Evolutionary conservation across 2,329 filamentous ascomycete genomes (phyloP), one percentile per base, ranked within the genome.

Genomic region (Nigrograna mackinnonii): DNA sequence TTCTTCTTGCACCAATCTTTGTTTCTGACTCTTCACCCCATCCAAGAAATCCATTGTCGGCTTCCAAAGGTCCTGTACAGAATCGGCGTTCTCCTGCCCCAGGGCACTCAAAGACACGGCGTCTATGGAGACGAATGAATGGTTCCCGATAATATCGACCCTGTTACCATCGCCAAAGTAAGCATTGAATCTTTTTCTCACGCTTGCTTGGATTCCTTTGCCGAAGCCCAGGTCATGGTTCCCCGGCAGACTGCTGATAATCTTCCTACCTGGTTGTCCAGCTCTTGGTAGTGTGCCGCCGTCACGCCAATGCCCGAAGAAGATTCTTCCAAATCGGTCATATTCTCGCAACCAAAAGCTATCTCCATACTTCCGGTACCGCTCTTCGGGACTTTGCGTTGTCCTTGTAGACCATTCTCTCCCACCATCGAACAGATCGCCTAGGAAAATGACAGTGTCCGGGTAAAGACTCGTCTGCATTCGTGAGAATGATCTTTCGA

Each of bases 221-320:
- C 89, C 92, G 61, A 97, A 96, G 0, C 94, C 94, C 30, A 97
- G 69, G 64, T 99, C 94, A 64, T 99, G 94, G 60, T 99, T 99
- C 2, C 94, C 94, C 0, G 94, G 94, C 43, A 99, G 64, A 60
- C 87, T 92, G 14, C 88, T 83, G 39, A 97, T 86, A 39, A 97
- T 74, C 70, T 87, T 91, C 43, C 88, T 80, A 4, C 87, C 85
- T 21, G 82, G 77, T 51, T 85, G 82, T 44, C 84, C 83, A 1
- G 76, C 67, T 0, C 78, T 74, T 0, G 84, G 75, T 5, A 71
- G 71, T 32, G 74, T 63, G 37, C 83, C 79, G 2, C 76, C 79
- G 41, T 80, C 65, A 28, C 80, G 79, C 80, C 83, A 90, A 22
- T 82, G 79, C 12, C 84, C 75, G 49, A 91, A 82, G 68, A 96